Evolutionary conservation across 768 basidiomycete species (phyloP), one percentile per base, ranked within the genome.

Genomic region (Russula sp.): DNA sequence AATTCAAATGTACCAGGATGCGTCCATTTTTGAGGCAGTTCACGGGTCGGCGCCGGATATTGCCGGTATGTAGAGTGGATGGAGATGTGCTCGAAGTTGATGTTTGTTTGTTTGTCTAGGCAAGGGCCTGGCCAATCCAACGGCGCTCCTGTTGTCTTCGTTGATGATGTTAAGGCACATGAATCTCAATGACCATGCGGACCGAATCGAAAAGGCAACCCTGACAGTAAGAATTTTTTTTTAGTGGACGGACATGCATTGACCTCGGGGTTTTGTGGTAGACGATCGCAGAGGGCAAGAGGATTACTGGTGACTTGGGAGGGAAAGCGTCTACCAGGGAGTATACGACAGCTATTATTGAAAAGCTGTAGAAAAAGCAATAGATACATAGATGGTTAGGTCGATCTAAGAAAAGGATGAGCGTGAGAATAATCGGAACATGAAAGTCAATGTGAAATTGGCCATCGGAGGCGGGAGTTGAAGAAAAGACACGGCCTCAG

Each of bases 1-100:
- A 49, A 66, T 70, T 7, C 3, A n/a, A 66, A 56, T 66, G 39
- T 18, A 60, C 32, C 67, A 94, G 89, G 94, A 98, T 75, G 97
- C 97, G 40, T 98, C 95, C 59, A 99, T 99, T 75, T 99, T 98
- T 70, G 97, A 99, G 78, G 97, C 97, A 65, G 97, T 99, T 11
- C 97, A 99, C 77, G 97, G 97, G 61, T 98, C 95, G 20, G 97
- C 97, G 7, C 96, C 97, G n/a, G 97, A 98, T 75, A 99, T 98
- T 73, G 96, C 92, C 68, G 95, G 92, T 79, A 77, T 72, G 72
- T 68, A n/a, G 20, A n/a, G 18, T 16, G 22, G 20, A 13, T 37
- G 42, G 22, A 27, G 22, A 27, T 22, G 6, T 27, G 57, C 18
- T 40, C 40, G 22, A 14, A 5, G n/a, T 10, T 57, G 20, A 55